Base-by-base conservation (phyloP, 306 rosid species). In the Cucurbita moschata region DNA sequence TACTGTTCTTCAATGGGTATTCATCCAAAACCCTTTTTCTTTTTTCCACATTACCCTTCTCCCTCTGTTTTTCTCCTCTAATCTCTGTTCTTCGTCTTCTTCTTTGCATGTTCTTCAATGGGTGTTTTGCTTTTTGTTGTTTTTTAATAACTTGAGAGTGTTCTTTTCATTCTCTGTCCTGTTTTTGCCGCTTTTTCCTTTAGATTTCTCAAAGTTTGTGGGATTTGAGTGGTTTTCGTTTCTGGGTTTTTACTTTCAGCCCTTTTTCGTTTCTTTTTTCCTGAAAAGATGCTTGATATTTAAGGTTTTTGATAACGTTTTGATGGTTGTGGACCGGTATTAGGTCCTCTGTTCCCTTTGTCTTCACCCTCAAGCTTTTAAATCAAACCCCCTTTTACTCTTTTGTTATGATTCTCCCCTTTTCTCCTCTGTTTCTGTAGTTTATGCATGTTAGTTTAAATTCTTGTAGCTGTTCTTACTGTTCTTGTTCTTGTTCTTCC, bases 401-500 rank as follows among this genome's bases (percentile, higher is more conserved):
- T 74, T 76, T 77, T 78, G 78, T 65, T 72, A 23, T 30, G 75
- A 42, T 54, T 81, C 75, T 74, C 43, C 44, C 66, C 66, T 40
- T 77, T 78, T 50, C 68, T 8, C 47, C 9, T 47, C 8, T 40
- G 15, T 11, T 30, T 56, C 43, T 46, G 26, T 13, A 10, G 39
- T 30, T 69, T 68, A 68, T 46, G 21, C 73, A 68, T 68, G 23
- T 4, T 68, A 8, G 57, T 23, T 23, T 68, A 42, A 23, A 0
- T 5, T 23, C 75, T 72, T 77, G 60, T 30, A 37, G 65, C 23
- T 52, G 10, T 42, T 51, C 9, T 40, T 64, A 16, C 71, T 42
- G 8, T 49, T 49, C 15, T 71, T 4, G 11, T 16, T 51, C 11
- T 54, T 40, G 39, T 55, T 72, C 21, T 53, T 72, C 19, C 21